Evolutionary conservation across 1,139 yeast species (phyloP).

Genomic region (Pichiaceae sp.): DNA sequence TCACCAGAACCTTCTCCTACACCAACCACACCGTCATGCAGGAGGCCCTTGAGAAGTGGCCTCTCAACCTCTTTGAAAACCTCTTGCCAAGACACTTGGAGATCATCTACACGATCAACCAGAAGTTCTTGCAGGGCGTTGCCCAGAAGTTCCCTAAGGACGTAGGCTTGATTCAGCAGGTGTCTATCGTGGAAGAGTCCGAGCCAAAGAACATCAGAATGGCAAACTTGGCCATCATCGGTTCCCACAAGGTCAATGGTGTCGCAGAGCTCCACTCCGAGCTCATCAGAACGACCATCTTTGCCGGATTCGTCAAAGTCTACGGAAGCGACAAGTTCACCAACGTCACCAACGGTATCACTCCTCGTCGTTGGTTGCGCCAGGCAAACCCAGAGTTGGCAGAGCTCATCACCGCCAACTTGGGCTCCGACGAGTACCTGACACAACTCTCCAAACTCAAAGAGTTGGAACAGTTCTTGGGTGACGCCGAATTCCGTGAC

Average conservation of each 20-base stretch:
- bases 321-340: slow-evolving; percentile 80
- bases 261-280: slow-evolving; percentile 95
- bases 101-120: slow-evolving; percentile 81
- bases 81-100: slow-evolving; percentile 88
- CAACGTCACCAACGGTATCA: slow-evolving; percentile 90
- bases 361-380: slow-evolving; percentile 94
- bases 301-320: slow-evolving; percentile 79
- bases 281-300: slow-evolving; percentile 79
- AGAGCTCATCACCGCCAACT: slow-evolving; percentile 58
- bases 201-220: slow-evolving; percentile 76
- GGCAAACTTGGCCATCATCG: slow-evolving; percentile 88
- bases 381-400: slow-evolving; percentile 87
- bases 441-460: slow-evolving; percentile 64
- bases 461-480: slow-evolving; percentile 55
- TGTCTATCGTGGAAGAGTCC: slow-evolving; percentile 80
- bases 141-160: slow-evolving; percentile 69
- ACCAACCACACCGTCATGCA: slow-evolving; percentile 94
- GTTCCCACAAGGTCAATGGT: slow-evolving; percentile 91
- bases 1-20: slow-evolving; percentile 75
- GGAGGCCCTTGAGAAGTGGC: slow-evolving; percentile 96
- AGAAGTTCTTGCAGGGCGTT: slow-evolving; percentile 68
- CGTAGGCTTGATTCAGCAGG: slow-evolving; percentile 55
- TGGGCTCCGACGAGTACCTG: slow-evolving; percentile 64
- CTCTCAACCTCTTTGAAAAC: slow-evolving; percentile 68
- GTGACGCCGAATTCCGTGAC: slow-evolving; percentile 59